phyloP scores from a whole-genome alignment of 1,284 basidiomycete genomes.

The Cryptococcus sp. region DNA sequence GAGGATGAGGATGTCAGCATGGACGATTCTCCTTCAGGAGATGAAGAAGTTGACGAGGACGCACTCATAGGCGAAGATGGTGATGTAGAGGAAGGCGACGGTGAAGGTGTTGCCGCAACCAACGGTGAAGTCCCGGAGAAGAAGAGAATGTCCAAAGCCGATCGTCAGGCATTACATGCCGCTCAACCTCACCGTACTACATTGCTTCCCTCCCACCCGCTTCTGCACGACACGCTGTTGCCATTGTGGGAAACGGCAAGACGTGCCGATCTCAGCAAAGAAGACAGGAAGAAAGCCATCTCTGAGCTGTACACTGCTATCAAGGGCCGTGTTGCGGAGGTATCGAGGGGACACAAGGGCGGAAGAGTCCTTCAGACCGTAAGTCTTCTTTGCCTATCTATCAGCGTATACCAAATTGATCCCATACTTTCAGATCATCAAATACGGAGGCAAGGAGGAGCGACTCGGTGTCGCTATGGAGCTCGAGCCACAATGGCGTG shows the following conservation, averaged over 20 bases:
- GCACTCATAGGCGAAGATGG: background rate
- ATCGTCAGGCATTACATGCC: slow-evolving; percentile 47
- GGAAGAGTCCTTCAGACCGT: slow-evolving; percentile 81
- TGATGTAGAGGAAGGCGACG: slow-evolving; percentile 6
- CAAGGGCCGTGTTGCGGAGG: slow-evolving; percentile 75
- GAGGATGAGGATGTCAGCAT: slow-evolving; percentile 27
- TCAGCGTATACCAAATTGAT: background rate
- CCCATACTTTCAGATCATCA: slow-evolving; percentile 60
- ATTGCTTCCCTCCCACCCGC: slow-evolving; percentile 73
- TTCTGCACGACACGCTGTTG: slow-evolving; percentile 66
- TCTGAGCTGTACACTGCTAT: slow-evolving; percentile 70
- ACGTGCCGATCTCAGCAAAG: slow-evolving; percentile 67
- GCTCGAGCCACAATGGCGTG: slow-evolving; percentile 73
- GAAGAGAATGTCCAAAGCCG: slow-evolving; percentile 38
- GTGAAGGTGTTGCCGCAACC: background rate
- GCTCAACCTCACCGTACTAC: slow-evolving; percentile 59
- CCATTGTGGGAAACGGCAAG: slow-evolving; percentile 77
- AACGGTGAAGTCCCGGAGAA: slow-evolving; percentile 26
- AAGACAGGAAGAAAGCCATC: slow-evolving; percentile 73
- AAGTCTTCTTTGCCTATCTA: slow-evolving; percentile 15
- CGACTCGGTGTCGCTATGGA: slow-evolving; percentile 75
- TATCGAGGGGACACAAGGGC: slow-evolving; percentile 86
- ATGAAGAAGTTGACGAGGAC: slow-evolving; percentile 18
- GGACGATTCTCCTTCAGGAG: slow-evolving; percentile 22
- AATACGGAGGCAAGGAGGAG: slow-evolving; percentile 75